phyloP scores from a whole-genome alignment of 2,329 filamentous ascomycete genomes.

The Hypoxylon sp. region DNA sequence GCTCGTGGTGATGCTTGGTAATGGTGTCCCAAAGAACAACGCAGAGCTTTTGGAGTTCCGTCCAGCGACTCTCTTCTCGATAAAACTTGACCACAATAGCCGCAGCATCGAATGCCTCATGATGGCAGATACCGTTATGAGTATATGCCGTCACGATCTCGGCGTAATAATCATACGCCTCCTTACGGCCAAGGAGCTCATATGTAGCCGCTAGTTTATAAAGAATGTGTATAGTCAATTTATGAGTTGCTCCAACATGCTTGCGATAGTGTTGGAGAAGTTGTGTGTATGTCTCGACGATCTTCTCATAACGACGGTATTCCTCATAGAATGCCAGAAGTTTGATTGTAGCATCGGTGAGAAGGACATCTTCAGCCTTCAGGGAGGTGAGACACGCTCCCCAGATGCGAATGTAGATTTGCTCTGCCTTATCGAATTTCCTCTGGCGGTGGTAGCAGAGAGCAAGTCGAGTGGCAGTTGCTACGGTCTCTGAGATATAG shows the following conservation, averaged over 20 bases:
- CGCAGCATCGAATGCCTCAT: slow-evolving; percentile 63
- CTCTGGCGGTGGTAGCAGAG: slow-evolving; percentile 56
- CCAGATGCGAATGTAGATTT: slow-evolving; percentile 58
- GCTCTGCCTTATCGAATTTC: slow-evolving; percentile 58
- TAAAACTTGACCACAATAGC: slow-evolving; percentile 62
- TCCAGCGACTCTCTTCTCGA: slow-evolving; percentile 61
- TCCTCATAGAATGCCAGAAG: slow-evolving; percentile 56
- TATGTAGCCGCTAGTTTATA: slow-evolving; percentile 53
- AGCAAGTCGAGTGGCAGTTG: slow-evolving; percentile 55
- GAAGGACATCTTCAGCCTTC: slow-evolving; percentile 51
- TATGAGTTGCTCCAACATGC: slow-evolving; percentile 51
- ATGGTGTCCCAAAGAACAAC: slow-evolving; percentile 64
- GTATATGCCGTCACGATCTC: slow-evolving; percentile 57
- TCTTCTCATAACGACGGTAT: slow-evolving; percentile 58
- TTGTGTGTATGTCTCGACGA: slow-evolving; percentile 56
- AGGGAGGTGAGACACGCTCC: slow-evolving; percentile 55
- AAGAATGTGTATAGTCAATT: slow-evolving; percentile 55
- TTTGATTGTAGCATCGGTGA: slow-evolving; percentile 50
- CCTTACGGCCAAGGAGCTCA: slow-evolving; percentile 53
- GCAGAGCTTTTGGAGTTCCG: slow-evolving; percentile 63
- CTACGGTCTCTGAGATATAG: slow-evolving; percentile 54
- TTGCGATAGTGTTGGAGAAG: slow-evolving; percentile 56
- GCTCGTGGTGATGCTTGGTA: slow-evolving; percentile 59
- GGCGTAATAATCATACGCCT: slow-evolving; percentile 56
- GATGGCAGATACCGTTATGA: slow-evolving; percentile 56